Evolutionary conservation across 306 rosid species (phyloP).

Genomic region (Fragaria vesca): DNA sequence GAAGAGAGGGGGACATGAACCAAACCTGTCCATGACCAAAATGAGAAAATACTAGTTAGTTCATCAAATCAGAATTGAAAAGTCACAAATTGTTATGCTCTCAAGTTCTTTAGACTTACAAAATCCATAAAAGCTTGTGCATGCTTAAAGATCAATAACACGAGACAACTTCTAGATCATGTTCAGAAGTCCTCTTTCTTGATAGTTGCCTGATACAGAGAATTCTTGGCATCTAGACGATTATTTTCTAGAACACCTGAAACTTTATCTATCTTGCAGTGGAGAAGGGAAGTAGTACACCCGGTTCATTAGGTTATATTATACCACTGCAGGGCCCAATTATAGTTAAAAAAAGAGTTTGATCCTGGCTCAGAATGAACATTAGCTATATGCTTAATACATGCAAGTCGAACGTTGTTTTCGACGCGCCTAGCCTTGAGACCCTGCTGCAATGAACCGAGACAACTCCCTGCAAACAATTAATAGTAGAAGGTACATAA

Average conservation of each 20-base stretch:
- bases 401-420: constrained; percentile 10
- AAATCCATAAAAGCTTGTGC: neutral
- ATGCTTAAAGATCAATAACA: constrained; percentile 69
- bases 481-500: neutral
- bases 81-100: constrained; percentile 9
- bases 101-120: neutral
- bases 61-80: constrained; percentile 17
- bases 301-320: too few species aligned
- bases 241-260: constrained; percentile 91
- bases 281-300: constrained; percentile 33
- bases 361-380: too few species aligned
- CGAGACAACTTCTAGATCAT: constrained; percentile 92
- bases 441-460: constrained; percentile 88
- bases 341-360: too few species aligned
- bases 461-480: constrained; percentile 77
- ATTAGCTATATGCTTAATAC: too few species aligned
- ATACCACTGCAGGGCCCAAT: too few species aligned
- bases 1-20: too few species aligned
- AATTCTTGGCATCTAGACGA: constrained; percentile 93
- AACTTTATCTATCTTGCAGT: constrained; percentile 94
- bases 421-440: neutral
- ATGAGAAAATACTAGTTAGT: neutral
- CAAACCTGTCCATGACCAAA: too few species aligned
- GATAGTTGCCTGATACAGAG: constrained; percentile 93
- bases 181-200: constrained; percentile 98